Conservation (phyloP, 345 rosid genomes). For the Pistacia atlantica region DNA sequence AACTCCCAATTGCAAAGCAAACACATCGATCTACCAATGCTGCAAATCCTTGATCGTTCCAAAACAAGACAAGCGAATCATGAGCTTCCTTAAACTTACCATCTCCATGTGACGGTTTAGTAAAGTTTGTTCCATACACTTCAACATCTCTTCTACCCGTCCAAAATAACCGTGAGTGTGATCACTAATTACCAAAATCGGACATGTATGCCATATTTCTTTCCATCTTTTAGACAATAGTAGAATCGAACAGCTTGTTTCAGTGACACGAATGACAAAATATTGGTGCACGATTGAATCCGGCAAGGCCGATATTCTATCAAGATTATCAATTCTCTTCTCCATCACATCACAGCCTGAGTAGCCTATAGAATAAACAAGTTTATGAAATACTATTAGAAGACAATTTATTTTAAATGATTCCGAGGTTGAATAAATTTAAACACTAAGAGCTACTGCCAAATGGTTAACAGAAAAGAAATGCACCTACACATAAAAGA, state of each 20-base stretch:
- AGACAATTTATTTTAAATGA: not conserved
- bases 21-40: not conserved
- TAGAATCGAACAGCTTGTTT: not conserved
- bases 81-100: not conserved
- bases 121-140: not conserved
- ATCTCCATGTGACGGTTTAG: not conserved
- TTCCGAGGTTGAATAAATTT: not conserved
- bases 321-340: too few species aligned
- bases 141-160: not conserved
- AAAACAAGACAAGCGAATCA: too few species aligned
- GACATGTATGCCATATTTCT: not conserved
- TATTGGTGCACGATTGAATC: slow-evolving; percentile 8
- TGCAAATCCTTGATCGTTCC: too few species aligned
- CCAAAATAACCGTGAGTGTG: not conserved
- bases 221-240: slow-evolving; percentile 11
- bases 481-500: not conserved
- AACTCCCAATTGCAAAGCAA: not conserved
- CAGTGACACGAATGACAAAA: not conserved
- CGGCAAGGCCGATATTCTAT: slow-evolving; percentile 1
- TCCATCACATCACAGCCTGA: not conserved
- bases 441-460: too few species aligned
- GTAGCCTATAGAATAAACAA: not conserved
- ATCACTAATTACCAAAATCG: not conserved
- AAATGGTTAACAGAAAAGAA: not conserved
- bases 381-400: not conserved